phyloP scores from a whole-genome alignment of 768 basidiomycete species.

The Rossbeevera mucosa region DNA sequence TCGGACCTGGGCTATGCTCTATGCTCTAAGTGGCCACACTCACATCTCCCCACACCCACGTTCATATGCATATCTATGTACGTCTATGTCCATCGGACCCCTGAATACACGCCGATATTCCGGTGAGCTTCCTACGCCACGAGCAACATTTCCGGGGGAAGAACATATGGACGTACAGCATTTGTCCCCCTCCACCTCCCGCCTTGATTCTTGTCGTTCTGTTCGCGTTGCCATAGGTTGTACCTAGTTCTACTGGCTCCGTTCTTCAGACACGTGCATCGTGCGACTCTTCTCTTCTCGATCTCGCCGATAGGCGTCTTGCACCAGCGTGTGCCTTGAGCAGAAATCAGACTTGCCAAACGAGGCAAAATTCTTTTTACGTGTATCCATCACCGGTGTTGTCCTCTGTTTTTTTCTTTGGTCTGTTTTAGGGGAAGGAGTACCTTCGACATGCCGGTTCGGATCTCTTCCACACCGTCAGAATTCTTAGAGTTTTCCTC shows the following conservation, averaged over 20 bases:
- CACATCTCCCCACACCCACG: background rate
- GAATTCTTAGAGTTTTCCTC: background rate
- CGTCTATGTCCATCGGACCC: background rate
- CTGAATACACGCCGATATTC: background rate
- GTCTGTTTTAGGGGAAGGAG: background rate
- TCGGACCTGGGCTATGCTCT: background rate
- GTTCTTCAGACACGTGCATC: background rate
- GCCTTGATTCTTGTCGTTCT: background rate
- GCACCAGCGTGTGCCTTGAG: background rate
- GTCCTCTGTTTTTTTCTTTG: background rate
- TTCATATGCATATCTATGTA: background rate
- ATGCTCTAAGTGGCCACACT: background rate
- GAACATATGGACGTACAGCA: background rate
- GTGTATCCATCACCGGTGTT: slow-evolving; percentile 2
- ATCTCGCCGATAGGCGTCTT: background rate
- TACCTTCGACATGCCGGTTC: background rate
- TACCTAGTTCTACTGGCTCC: background rate
- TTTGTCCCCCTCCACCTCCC: background rate
- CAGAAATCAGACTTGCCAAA: background rate
- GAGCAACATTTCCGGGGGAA: background rate
- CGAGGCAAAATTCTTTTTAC: background rate
- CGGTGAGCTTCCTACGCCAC: background rate
- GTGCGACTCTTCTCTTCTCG: background rate
- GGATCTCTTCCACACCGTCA: slow-evolving; percentile 2
- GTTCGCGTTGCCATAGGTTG: background rate